Percentiles rank a stretch among this genome's conserved stretches.
Evolutionary conservation across 2,329 filamentous ascomycete genomes (phyloP).

Genomic region (Aspergillus pseudonomiae): DNA sequence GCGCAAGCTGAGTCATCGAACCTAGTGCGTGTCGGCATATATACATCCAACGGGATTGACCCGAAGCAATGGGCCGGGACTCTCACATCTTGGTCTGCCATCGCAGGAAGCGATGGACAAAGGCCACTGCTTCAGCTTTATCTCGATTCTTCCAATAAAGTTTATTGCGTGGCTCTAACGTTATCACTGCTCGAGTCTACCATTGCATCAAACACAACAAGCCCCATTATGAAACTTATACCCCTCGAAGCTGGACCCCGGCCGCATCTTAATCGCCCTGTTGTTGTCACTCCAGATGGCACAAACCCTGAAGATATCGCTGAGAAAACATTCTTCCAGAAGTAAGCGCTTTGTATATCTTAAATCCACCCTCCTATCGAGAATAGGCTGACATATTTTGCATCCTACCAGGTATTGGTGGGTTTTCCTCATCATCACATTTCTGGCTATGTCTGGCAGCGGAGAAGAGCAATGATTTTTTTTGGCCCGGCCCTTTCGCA

Average conservation of each 20-base stretch:
- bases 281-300: conserved; percentile 43
- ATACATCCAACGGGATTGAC: conserved; percentile 38
- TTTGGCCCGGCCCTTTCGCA: neutral
- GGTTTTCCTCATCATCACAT: conserved; percentile 45
- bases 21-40: conserved; percentile 58
- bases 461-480: conserved; percentile 33
- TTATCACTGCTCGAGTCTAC: conserved; percentile 20
- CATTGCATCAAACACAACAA: conserved; percentile 19
- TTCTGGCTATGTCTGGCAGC: conserved; percentile 46
- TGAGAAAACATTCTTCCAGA: conserved; percentile 51
- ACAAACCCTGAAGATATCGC: conserved; percentile 39
- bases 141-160: conserved; percentile 38
- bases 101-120: conserved; percentile 25
- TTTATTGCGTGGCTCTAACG: conserved; percentile 45
- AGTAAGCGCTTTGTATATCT: conserved; percentile 32
- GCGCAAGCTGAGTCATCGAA: conserved; percentile 41
- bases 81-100: conserved; percentile 40
- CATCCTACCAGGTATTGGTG: conserved; percentile 49
- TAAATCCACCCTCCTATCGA: neutral
- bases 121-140: conserved; percentile 44
- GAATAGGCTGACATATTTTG: conserved; percentile 9
- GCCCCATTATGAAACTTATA: conserved; percentile 39
- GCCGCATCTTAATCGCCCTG: conserved; percentile 45
- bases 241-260: conserved; percentile 33
- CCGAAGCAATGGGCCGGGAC: conserved; percentile 45